These are phyloP conservation scores for Annulohypoxylon bovei DNA, from an alignment of 495 filamentous ascomycete species.

Conservation along the genomic window DNA sequence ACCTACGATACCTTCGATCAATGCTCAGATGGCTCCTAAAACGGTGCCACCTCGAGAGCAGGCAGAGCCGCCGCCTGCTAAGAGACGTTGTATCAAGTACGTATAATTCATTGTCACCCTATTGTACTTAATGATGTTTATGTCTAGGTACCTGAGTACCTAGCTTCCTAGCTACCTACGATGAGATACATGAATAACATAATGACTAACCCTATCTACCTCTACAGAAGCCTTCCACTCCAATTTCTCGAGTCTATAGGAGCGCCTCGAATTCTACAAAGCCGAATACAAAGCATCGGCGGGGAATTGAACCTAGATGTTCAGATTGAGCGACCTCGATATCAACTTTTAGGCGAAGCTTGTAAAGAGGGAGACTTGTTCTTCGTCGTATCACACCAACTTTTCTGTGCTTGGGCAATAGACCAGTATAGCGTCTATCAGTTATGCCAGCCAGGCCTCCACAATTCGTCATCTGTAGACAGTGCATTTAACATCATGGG, in stretches of 20 bases:
- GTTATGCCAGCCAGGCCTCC: constrained; percentile 17
- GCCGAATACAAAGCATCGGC: constrained; percentile 7
- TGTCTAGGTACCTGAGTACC: too few relatives aligned
- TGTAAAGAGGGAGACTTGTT: constrained; percentile 65
- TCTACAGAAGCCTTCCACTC: constrained; percentile 10
- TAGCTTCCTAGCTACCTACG: not conserved
- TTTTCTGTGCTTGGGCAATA: constrained; percentile 66
- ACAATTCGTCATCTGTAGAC: constrained; percentile 38
- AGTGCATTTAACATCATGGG: constrained; percentile 53
- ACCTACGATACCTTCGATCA: not conserved
- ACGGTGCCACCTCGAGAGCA: constrained; percentile 3
- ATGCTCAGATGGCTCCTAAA: not conserved
- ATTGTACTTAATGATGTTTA: not conserved
- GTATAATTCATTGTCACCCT: constrained; percentile 10
- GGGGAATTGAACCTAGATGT: constrained; percentile 18
- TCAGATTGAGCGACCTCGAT: constrained; percentile 60
- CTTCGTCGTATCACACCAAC: constrained; percentile 74
- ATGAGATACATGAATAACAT: not conserved
- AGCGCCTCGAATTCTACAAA: constrained; percentile 1
- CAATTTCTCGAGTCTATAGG: constrained; percentile 21
- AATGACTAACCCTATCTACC: constrained; percentile 6
- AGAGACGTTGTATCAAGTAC: constrained; percentile 42
- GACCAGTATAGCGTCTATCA: constrained; percentile 20
- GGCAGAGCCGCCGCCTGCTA: constrained; percentile 27
- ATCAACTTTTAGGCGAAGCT: constrained; percentile 66